phyloP scores from a whole-genome alignment of 768 basidiomycete genomes.

The Tylopilus balloui region DNA sequence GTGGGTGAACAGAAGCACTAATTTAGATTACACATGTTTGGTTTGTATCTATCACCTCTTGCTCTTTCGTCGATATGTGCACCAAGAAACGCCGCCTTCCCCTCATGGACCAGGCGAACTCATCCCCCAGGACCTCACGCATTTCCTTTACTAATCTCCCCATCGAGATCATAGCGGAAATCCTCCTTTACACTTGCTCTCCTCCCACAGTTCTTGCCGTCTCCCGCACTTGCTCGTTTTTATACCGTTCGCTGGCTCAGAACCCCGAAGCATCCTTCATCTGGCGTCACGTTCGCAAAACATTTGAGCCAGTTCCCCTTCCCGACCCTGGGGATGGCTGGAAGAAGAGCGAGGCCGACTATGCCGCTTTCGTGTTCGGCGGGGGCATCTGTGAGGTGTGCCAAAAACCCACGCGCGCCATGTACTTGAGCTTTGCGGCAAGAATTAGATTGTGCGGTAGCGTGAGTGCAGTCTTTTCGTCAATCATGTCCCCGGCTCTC shows the following conservation, averaged over 20 bases:
- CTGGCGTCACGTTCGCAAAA: conserved; percentile 51
- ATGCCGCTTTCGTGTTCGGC: conserved; percentile 64
- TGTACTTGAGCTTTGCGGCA: conserved; percentile 47
- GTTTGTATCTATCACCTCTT: no score
- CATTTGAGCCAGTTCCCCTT: conserved; percentile 32
- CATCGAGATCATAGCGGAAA: conserved; percentile 60
- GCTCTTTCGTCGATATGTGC: neutral
- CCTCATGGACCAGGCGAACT: neutral
- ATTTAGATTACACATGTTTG: no score
- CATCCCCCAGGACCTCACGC: neutral
- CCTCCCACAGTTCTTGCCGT: conserved; percentile 56
- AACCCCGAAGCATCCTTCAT: conserved; percentile 46
- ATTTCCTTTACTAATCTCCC: conserved; percentile 38
- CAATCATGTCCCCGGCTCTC: neutral
- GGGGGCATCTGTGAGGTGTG: conserved; percentile 58
- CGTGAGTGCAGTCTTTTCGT: conserved; percentile 22
- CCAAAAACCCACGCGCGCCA: conserved; percentile 28
- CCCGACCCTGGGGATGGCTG: conserved; percentile 42
- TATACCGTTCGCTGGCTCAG: conserved; percentile 46
- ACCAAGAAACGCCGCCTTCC: neutral
- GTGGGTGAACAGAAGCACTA: no score
- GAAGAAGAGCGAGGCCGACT: conserved; percentile 45
- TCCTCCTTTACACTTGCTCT: conserved; percentile 49
- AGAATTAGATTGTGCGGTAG: conserved; percentile 43
- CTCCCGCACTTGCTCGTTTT: conserved; percentile 51